Conservation (phyloP, 768 basidiomycete species). For the Tricholoma matsutake region DNA sequence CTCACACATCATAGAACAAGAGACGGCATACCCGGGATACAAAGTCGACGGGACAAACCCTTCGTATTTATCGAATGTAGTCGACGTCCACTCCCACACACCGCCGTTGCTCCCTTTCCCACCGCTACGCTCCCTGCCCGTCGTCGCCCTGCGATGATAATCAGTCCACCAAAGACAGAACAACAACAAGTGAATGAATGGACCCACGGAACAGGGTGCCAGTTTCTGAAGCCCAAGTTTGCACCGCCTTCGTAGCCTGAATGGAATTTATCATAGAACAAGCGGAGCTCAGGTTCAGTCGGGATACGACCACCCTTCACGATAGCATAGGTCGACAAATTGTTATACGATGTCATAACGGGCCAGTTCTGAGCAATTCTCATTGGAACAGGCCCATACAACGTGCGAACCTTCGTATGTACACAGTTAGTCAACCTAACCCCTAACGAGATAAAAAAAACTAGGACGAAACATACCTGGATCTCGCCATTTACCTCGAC, state of each 20-base stretch:
- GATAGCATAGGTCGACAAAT: conserved; percentile 75
- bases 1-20: background rate
- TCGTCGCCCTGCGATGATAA: conserved; percentile 52
- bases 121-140: conserved; percentile 46
- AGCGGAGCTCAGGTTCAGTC: conserved; percentile 80
- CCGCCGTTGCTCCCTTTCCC: conserved; percentile 86
- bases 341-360: conserved; percentile 71
- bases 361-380: conserved; percentile 84
- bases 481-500: conserved; percentile 47
- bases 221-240: conserved; percentile 87
- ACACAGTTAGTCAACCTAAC: background rate
- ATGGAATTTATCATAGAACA: conserved; percentile 75
- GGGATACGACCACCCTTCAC: conserved; percentile 93
- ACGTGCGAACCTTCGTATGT: conserved; percentile 62
- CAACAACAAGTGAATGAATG: background rate
- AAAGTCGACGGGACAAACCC: conserved; percentile 73
- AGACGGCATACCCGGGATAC: conserved; percentile 74
- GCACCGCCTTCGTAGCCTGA: conserved; percentile 73
- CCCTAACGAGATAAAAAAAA: background rate
- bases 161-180: background rate
- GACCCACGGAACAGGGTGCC: conserved; percentile 89
- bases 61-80: conserved; percentile 63
- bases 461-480: conserved; percentile 35
- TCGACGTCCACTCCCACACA: conserved; percentile 98
- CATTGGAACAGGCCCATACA: conserved; percentile 84